Percentiles rank a stretch among this genome's conserved stretches.
phyloP scores from a whole-genome alignment of 106 monocot genomes.

The Phalaenopsis equestris region DNA sequence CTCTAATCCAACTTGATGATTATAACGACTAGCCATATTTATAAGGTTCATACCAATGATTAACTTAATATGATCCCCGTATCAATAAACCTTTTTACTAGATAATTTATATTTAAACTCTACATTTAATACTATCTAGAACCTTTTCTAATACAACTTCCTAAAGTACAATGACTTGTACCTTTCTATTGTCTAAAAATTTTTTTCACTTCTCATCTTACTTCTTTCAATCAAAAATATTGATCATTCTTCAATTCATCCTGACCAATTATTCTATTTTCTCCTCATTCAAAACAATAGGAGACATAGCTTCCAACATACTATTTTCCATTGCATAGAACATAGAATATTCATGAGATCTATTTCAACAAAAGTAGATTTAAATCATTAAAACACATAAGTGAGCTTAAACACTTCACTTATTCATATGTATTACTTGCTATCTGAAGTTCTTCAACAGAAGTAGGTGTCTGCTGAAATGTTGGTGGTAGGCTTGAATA shows the following conservation, averaged over 20 bases:
- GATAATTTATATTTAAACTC: too few species aligned
- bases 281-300: background rate
- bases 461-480: constrained; percentile 72
- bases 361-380: background rate
- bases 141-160: background rate
- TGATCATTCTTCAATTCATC: background rate
- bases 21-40: too few species aligned
- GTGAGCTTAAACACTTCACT: background rate
- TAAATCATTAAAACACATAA: background rate
- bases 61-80: too few species aligned
- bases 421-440: constrained; percentile 51
- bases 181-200: background rate
- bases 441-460: constrained; percentile 62
- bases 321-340: background rate
- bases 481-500: constrained; percentile 86
- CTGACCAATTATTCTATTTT: background rate
- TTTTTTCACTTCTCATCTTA: background rate
- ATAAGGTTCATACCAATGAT: too few species aligned
- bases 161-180: background rate
- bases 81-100: too few species aligned
- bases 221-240: background rate
- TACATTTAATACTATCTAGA: background rate
- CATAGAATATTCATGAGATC: background rate
- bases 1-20: too few species aligned
- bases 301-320: background rate